phyloP scores from a whole-genome alignment of 352 stramenopile genomes.

The Thalassiosira exigua region DNA sequence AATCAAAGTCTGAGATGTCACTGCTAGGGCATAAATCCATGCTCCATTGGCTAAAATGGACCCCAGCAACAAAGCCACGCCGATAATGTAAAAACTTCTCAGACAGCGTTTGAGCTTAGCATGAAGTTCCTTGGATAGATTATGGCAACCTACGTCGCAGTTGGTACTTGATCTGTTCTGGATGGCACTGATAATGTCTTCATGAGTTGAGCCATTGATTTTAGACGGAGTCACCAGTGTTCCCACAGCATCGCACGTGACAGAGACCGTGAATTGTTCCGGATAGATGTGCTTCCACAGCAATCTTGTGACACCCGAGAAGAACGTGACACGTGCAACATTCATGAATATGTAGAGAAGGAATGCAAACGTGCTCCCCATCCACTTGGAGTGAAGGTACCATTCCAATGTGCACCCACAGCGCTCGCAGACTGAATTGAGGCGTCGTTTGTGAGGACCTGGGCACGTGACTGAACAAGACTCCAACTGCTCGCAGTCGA shows the following conservation, averaged over 20 bases:
- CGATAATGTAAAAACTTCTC: constrained; percentile 38
- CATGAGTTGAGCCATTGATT: constrained; percentile 23
- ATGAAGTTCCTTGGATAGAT: constrained; percentile 34
- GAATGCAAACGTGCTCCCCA: constrained; percentile 43
- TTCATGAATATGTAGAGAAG: constrained; percentile 58
- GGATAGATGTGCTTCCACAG: constrained; percentile 60
- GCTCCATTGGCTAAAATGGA: constrained; percentile 25
- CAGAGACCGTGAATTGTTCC: constrained; percentile 47
- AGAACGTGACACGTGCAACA: constrained; percentile 48
- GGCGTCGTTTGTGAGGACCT: constrained; percentile 31
- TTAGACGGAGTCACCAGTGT: constrained; percentile 35
- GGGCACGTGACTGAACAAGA: constrained; percentile 45
- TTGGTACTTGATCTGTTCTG: constrained; percentile 24
- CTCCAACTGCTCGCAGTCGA: constrained; percentile 43
- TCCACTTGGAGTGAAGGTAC: constrained; percentile 58
- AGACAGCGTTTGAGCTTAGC: constrained; percentile 38
- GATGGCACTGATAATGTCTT: constrained; percentile 47
- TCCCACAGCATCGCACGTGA: constrained; percentile 46
- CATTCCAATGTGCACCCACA: constrained; percentile 57
- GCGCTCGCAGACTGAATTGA: constrained; percentile 25
- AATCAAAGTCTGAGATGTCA: constrained; percentile 37
- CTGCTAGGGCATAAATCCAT: constrained; percentile 33
- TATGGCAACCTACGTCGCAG: neutral
- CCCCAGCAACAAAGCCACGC: constrained; percentile 9
- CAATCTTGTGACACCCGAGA: constrained; percentile 48